Conservation (phyloP, 768 basidiomycete genomes). For the Hygrocybe punicea region DNA sequence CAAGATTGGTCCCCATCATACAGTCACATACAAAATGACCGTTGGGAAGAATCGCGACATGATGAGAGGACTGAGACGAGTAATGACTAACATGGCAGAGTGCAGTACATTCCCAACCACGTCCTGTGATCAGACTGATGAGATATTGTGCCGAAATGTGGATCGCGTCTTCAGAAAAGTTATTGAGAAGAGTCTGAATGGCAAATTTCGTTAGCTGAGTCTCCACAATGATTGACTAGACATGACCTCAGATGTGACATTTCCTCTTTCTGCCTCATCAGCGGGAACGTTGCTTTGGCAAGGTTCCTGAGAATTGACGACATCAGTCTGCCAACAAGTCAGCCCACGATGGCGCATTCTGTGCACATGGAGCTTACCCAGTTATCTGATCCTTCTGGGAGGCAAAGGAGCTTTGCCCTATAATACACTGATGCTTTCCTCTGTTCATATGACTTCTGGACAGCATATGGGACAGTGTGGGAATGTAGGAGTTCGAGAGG, state of each 20-base stretch:
- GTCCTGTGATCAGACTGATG: slow-evolving; percentile 19
- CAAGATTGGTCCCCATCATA: too few relatives aligned
- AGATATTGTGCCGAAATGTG: slow-evolving; percentile 30
- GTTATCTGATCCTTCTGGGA: slow-evolving; percentile 20
- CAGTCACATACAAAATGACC: too few relatives aligned
- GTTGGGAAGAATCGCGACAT: slow-evolving; percentile 25
- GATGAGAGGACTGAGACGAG: slow-evolving; percentile 21
- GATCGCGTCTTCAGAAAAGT: slow-evolving; percentile 28
- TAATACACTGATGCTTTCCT: slow-evolving; percentile 34
- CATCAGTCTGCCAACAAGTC: slow-evolving; percentile 15
- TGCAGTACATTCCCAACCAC: slow-evolving; percentile 21
- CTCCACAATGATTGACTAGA: not conserved
- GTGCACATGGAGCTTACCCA: slow-evolving; percentile 30
- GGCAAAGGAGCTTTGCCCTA: slow-evolving; percentile 18
- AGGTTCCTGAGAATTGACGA: slow-evolving; percentile 1
- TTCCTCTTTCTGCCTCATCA: slow-evolving; percentile 17
- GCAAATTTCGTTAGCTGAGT: slow-evolving; percentile 3
- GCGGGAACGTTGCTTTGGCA: slow-evolving; percentile 18
- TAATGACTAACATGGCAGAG: slow-evolving; percentile 22
- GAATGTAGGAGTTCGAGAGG: slow-evolving; percentile 22
- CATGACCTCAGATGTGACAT: not conserved
- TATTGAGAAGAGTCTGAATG: slow-evolving; percentile 24
- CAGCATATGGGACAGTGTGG: slow-evolving; percentile 30
- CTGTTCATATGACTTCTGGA: slow-evolving; percentile 28
- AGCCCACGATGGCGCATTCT: slow-evolving; percentile 5